Evolutionary conservation across 169 alveolate genomes (phyloP), one percentile per base, ranked within the genome.

Genomic region (Plasmodium knowlesi): DNA sequence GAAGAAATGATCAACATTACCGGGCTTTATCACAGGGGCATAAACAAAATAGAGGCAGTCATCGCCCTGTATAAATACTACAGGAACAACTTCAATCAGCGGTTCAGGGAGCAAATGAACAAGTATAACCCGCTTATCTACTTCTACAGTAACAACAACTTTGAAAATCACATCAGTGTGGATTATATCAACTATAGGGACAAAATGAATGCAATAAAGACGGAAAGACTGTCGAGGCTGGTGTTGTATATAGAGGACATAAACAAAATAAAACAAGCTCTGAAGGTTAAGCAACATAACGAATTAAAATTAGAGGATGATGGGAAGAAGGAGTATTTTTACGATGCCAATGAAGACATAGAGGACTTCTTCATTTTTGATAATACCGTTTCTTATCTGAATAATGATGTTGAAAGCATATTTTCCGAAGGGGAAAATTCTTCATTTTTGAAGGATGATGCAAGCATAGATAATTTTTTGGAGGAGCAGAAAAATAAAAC

Each of bases 341-440:
- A 91, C 74, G 95, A 91, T 73, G 91, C 95, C 16, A 71, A 91
- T 91, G 95, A 91, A 78, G 71, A 91, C 76, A 82, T 91, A 67
- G 95, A 91, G 43, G 92, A 91, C 61, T 91, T 91, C 43, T 91
- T 81, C 57, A 82, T 91, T 81, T 91, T 81, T 34, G 95, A 91
- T 82, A 53, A 82, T 30, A 16, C 92, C 16, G 32, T 91, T 19
- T 91, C 95, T 10, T 81, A 22, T 41, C 3, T 50, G 46, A 74
- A 39, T 80, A 82, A 81, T 81, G 95, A 91, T 25, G 92, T 74
- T 8, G 95, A 91, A n/a, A 81, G 73, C 3, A 78, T 78, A 43
- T 82, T 91, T 80, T 67, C 94, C 50, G 94, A 89, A 89, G 67
- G 78, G 67, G 90, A 79, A 89, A 89, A 78, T 67, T 37, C 90